Evolutionary conservation across 208 protist species (phyloP), one percentile per base, ranked within the genome.

Genomic region (Trypanosoma grayi): DNA sequence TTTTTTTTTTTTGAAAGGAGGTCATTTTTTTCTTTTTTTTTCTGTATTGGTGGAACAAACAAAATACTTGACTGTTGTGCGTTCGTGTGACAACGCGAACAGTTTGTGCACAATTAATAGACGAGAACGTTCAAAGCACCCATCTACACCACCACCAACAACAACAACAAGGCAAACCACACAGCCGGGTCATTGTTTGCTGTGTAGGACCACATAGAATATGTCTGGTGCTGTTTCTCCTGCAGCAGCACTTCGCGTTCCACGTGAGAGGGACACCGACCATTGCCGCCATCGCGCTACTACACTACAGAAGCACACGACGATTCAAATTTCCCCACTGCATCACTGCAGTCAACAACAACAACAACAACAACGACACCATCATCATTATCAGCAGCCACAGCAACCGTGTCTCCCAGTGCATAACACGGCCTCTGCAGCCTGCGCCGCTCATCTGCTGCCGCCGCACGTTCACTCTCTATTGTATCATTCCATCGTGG

Each of bases 281-380:
- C 30, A 56, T 14, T 50, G 50, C 14, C 45, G 28, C 24, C 33
- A 31, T 28, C 20, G 4, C 16, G 16, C 37, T 43, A 8, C 43
- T 46, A 14, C 20, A 7, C 0, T 1, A 41, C 34, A 44, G 24
- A 18, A 27, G 14, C 39, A 31, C 37, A 59, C 1, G 1, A 13
- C 22, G 24, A 20, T 25, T 27, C 7, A 25, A 51, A 6, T 20
- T 4, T 34, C 30, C 11, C 24, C 40, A 36, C 20, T 51, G 41
- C 24, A 45, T 44, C 63, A 22, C 41, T 18, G 18, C 31, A 39
- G 31, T 45, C 37, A 2, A 11, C 50, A 24, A 14, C 52, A 73
- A 44, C 41, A 60, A 36, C 66, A 58, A 39, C 59, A 59, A n/a
- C 66, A 60, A 20, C 39, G 60, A 4, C 28, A 37, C 46, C 57